Base-by-base conservation (phyloP, 768 basidiomycete genomes). In the Lentinula guzmanii region DNA sequence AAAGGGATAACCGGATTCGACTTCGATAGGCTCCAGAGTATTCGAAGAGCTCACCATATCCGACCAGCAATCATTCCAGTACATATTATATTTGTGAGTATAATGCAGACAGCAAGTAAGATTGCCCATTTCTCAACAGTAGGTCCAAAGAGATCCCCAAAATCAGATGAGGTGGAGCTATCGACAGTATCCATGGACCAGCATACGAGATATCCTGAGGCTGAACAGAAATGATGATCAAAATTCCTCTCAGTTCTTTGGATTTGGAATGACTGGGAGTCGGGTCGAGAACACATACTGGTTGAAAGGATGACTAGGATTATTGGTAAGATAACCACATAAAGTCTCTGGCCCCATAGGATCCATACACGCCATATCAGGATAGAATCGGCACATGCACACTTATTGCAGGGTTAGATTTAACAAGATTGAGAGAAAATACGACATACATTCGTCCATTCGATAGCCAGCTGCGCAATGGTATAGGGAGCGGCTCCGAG, bases 1-100 rank as follows among this genome's bases (percentile, higher is more conserved):
- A 39, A 39, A 4, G 0, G 37, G 7, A 8, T 8, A 39, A 39
- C 37, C 28, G 28, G 28, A 13, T 18, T 18, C 5, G 46, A 9
- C 46, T 18, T 18, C 16, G 46, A 9, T 21, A 9, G 8, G 9
- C 18, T 24, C 10, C 16, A 48, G 21, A 48, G 21, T 9, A 48
- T 21, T 39, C 46, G 4, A 28, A 48, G 21, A 16, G 21, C 61
- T 2, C 18, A 50, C 61, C 61, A 62, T 31, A 62, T 62, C 8
- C 61, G 52, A 21, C 61, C 61, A 62, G 61, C 61, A 10, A 62
- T 54, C 41, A 62, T 45, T 18, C 61, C 37, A 11, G 61, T 62
- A 42, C 53, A 53, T 2, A 54, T 46, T n/a, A 62, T 39, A 39
- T 62, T 62, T 4, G 61, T 62, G 35, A 62, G 33, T 6, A 62